phyloP scores from a whole-genome alignment of 2,329 filamentous ascomycete species.

The Colletotrichum sp. region DNA sequence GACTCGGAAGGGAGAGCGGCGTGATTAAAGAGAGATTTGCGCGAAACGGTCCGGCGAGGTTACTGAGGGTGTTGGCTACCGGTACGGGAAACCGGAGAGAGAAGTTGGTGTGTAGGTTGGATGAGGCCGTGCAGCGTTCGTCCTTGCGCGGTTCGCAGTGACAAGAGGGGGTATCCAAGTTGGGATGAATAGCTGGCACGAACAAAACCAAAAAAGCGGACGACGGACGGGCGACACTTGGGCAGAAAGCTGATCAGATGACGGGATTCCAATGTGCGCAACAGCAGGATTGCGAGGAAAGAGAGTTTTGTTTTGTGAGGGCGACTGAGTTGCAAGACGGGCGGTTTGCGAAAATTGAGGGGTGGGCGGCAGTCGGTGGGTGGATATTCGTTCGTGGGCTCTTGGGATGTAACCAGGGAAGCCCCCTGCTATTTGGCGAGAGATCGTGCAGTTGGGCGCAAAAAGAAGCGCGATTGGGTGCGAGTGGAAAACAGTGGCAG shows the following conservation, averaged over 20 bases:
- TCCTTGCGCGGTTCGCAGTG: neutral
- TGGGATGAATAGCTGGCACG: neutral
- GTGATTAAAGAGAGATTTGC: slow-evolving; percentile 44
- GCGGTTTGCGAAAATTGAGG: slow-evolving; percentile 19
- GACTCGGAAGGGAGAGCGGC: slow-evolving; percentile 45
- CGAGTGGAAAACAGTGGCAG: slow-evolving; percentile 15
- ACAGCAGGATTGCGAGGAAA: neutral
- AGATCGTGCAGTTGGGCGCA: slow-evolving; percentile 23
- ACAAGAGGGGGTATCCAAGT: neutral
- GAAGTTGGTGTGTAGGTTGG: neutral
- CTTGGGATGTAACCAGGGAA: slow-evolving; percentile 16
- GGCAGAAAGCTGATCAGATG: slow-evolving; percentile 9
- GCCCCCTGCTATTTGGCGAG: slow-evolving; percentile 20
- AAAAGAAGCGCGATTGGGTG: slow-evolving; percentile 23
- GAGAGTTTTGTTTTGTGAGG: neutral
- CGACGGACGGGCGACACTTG: neutral
- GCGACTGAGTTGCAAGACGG: slow-evolving; percentile 7
- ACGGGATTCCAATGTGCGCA: neutral
- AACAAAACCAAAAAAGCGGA: neutral
- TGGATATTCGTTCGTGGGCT: slow-evolving; percentile 20
- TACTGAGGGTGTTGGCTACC: slow-evolving; percentile 5
- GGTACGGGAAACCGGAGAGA: neutral
- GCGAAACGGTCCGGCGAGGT: slow-evolving; percentile 17
- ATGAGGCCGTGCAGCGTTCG: slow-evolving; percentile 10
- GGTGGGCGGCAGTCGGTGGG: slow-evolving; percentile 21